Evolutionary conservation across 805 yeast genomes (phyloP).

Genomic region (Huiozyma naganishii): DNA sequence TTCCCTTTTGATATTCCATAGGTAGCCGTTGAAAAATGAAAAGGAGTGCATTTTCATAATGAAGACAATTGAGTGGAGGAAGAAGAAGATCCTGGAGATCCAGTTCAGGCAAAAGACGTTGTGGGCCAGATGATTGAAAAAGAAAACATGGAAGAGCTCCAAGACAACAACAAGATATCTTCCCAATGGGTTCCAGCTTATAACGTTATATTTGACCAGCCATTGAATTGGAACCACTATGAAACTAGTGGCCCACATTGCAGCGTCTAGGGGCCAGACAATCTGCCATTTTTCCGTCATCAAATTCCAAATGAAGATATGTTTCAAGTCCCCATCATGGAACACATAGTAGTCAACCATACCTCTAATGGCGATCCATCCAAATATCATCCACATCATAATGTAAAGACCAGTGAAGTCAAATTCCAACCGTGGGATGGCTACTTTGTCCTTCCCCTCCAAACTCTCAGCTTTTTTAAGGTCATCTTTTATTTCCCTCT

Average conservation of each 20-base stretch:
- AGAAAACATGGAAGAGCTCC: constrained; percentile 43
- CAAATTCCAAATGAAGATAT: constrained; percentile 45
- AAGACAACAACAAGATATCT: constrained; percentile 45
- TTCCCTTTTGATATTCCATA: constrained; percentile 56
- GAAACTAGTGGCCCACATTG: constrained; percentile 62
- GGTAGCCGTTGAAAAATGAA: constrained; percentile 82
- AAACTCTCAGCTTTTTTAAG: neutral
- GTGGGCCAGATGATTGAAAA: constrained; percentile 44
- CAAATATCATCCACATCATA: constrained; percentile 63
- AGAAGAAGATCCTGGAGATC: constrained; percentile 80
- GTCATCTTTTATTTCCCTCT: constrained; percentile 1
- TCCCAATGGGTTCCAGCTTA: constrained; percentile 59
- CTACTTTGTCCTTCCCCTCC: neutral
- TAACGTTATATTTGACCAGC: constrained; percentile 32
- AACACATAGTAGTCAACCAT: constrained; percentile 41
- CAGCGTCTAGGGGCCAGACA: constrained; percentile 61
- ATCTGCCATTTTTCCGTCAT: constrained; percentile 48
- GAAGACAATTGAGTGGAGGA: constrained; percentile 75
- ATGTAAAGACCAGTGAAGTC: constrained; percentile 72
- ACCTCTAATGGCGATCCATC: constrained; percentile 42
- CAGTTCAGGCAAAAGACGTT: constrained; percentile 51
- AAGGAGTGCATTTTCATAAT: constrained; percentile 95
- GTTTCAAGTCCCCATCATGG: constrained; percentile 29
- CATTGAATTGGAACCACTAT: constrained; percentile 50
- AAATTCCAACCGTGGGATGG: neutral